Conservation (phyloP, 2,329 filamentous ascomycete species). For the Hortaea werneckii region DNA sequence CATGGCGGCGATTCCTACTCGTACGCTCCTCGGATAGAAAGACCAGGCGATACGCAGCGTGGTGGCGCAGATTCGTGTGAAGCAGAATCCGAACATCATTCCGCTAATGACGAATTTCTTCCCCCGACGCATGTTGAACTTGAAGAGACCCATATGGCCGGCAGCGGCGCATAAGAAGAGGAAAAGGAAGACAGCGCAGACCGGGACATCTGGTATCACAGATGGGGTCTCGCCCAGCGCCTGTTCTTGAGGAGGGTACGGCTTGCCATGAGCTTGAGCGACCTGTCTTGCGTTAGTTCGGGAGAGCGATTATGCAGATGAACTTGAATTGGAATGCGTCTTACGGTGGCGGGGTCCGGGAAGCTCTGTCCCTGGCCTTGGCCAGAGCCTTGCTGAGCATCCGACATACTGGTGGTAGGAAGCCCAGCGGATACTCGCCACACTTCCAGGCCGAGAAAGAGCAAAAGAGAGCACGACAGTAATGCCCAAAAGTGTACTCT, state of each 20-base stretch:
- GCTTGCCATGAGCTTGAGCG: constrained; percentile 6
- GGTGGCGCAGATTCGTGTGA: constrained; percentile 32
- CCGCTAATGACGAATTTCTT: constrained; percentile 34
- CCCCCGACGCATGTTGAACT: constrained; percentile 26
- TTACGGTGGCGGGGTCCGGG: not conserved
- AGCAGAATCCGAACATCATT: constrained; percentile 35
- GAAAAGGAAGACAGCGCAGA: constrained; percentile 32
- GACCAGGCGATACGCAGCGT: constrained; percentile 26
- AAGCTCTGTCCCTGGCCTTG: not conserved
- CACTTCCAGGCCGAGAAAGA: no score
- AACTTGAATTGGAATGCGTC: not conserved
- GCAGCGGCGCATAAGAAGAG: constrained; percentile 32
- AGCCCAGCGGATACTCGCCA: no score
- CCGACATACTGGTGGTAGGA: not conserved
- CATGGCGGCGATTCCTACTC: constrained; percentile 21
- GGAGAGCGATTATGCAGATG: not conserved
- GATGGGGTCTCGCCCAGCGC: constrained; percentile 49
- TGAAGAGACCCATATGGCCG: constrained; percentile 34
- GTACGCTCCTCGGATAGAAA: constrained; percentile 20
- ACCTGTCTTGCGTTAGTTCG: not conserved
- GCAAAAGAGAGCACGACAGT: no score
- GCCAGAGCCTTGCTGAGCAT: no score
- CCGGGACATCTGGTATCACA: constrained; percentile 32
- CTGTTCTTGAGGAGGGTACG: constrained; percentile 28
- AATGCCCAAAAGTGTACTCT: no score